Evolutionary conservation across 2,329 filamentous ascomycete genomes (phyloP), one percentile per base, ranked within the genome.

Genomic region (Chaetomiaceae sp.): DNA sequence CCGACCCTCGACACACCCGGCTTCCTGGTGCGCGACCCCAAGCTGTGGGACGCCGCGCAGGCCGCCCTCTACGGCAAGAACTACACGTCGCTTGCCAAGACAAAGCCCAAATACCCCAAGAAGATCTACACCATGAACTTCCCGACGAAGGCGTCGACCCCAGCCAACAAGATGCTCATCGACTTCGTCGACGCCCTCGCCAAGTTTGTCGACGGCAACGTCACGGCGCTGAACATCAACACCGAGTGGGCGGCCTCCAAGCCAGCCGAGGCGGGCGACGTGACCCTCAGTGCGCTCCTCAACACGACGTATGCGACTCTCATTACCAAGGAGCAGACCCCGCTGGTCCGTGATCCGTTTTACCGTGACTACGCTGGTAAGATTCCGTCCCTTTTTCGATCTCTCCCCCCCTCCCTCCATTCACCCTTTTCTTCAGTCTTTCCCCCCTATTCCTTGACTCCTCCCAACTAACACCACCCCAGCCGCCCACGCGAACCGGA

Each of bases 1-100:
- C 62, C 69, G 0, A 61, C 63, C 0, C 64, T 75, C 14, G 75
- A 78, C 44, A 77, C 73, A 0, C 63, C 71, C 0, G 74, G 73
- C 0, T 68, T 76, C 44, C 58, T 75, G 16, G 59, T 65, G 5
- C 63, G 73, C 13, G 67, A 70, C 44, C 62, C 66, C 0, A 44
- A 50, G 0, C 41, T 70, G 3, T 69, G 67, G 68, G 66, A 68
- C 43, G 50, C 37, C 5, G 66, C 64, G 5, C 63, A 64, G 23
- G 49, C 60, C 12, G 68, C 58, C 19, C 14, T 50, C 7, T 50
- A 45, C 16, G 48, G 48, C 16, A 21, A 19, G 20, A 50, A 53
- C n/a, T 70, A 69, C 51, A 66, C 65, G 1, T 62, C 64, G 0
- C 45, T 66, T 0, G 55, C 23, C 21, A 27, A 37, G 7, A 20